These are phyloP conservation scores for Trichoderma sp. DNA, from an alignment of 2,329 filamentous ascomycete species.

Conservation along the genomic window DNA sequence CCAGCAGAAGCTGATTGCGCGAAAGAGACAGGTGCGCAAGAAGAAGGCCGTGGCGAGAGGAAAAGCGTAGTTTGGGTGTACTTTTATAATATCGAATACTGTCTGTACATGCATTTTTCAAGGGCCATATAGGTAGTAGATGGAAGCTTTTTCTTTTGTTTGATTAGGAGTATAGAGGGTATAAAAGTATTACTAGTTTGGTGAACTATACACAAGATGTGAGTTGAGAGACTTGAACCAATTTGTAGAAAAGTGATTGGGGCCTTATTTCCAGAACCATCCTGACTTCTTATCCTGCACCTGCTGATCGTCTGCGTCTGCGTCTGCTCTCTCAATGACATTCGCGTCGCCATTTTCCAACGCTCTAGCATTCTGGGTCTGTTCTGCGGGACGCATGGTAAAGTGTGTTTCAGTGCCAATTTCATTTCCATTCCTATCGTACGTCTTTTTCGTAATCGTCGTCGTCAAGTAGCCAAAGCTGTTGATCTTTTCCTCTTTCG, in stretches of 20 bases:
- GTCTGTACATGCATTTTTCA: constrained; percentile 5
- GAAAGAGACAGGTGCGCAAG: constrained; percentile 79
- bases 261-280: constrained; percentile 49
- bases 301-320: constrained; percentile 1
- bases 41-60: constrained; percentile 55
- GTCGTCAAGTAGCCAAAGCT: constrained; percentile 46
- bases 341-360: constrained; percentile 22
- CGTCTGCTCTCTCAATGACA: constrained; percentile 17
- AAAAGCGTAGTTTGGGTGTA: constrained; percentile 31
- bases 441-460: constrained; percentile 43
- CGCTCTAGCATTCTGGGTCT: constrained; percentile 26
- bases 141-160: background rate
- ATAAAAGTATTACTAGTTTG: background rate
- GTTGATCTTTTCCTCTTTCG: constrained; percentile 47
- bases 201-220: background rate
- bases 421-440: constrained; percentile 46
- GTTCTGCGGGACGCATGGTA: constrained; percentile 36
- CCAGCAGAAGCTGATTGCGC: constrained; percentile 77
- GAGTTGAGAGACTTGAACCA: background rate
- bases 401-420: constrained; percentile 43
- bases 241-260: too few relatives aligned
- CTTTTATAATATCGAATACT: background rate
- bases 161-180: background rate
- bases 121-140: background rate
- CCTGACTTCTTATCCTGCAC: constrained; percentile 35